phyloP scores from a whole-genome alignment of 495 filamentous ascomycete species.

The Penicillium pulvis region DNA sequence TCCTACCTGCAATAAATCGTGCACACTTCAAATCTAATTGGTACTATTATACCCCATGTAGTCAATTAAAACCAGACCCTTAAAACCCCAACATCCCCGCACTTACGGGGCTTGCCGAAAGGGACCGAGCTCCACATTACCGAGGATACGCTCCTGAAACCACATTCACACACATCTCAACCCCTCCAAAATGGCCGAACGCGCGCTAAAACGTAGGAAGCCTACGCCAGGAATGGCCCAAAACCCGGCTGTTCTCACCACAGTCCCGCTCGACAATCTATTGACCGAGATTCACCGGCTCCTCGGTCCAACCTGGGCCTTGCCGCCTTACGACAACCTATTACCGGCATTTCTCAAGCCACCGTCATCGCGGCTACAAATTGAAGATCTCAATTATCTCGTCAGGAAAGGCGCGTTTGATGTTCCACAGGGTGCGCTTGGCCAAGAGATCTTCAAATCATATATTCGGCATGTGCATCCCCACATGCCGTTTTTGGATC shows the following conservation, averaged over 20 bases:
- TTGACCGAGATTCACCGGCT: slow-evolving; percentile 17
- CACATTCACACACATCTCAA: slow-evolving; percentile 1
- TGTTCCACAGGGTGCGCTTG: not conserved
- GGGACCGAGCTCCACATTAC: slow-evolving; percentile 4
- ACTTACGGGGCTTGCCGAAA: slow-evolving; percentile 3
- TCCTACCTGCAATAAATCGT: too few relatives aligned
- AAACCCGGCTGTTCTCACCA: slow-evolving; percentile 12
- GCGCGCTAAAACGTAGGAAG: not conserved
- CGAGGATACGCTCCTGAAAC: not conserved
- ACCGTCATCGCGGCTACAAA: slow-evolving; percentile 2
- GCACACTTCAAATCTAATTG: too few relatives aligned
- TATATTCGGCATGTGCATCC: slow-evolving; percentile 58
- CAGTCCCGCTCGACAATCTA: slow-evolving; percentile 12
- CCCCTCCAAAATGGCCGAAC: slow-evolving; percentile 11
- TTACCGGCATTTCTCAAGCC: slow-evolving; percentile 10
- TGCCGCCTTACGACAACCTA: slow-evolving; percentile 13
- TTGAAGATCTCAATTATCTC: slow-evolving; percentile 12
- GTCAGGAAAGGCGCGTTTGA: slow-evolving; percentile 15
- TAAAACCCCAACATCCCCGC: not conserved
- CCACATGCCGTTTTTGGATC: slow-evolving; percentile 72
- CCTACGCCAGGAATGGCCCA: slow-evolving; percentile 13
- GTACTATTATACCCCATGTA: not conserved
- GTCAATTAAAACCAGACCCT: not conserved
- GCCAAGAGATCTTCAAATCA: slow-evolving; percentile 10
- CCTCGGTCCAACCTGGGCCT: slow-evolving; percentile 13